Conservation (phyloP, 2,329 filamentous ascomycete species). For the Aspergillus udagawae region DNA sequence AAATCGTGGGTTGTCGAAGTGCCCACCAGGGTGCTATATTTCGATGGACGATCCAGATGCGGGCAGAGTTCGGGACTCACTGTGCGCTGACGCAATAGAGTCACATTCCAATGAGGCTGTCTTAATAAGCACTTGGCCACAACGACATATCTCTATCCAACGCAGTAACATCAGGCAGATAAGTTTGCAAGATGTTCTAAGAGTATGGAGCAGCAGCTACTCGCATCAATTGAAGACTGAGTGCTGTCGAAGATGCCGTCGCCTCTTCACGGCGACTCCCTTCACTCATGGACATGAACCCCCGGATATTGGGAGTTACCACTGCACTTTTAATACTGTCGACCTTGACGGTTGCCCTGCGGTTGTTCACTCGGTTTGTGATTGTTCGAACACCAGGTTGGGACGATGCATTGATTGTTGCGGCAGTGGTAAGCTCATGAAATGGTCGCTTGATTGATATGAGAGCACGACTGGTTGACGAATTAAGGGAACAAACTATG, state of each 20-base stretch:
- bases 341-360: constrained; percentile 15
- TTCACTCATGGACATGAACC: constrained; percentile 13
- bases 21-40: too few relatives aligned
- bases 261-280: neutral
- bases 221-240: neutral
- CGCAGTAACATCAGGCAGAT: neutral
- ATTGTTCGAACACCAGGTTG: constrained; percentile 22
- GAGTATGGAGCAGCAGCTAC: neutral
- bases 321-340: constrained; percentile 19
- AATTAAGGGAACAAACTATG: neutral
- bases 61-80: neutral
- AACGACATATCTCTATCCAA: neutral
- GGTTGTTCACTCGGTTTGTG: constrained; percentile 21
- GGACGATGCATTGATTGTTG: constrained; percentile 24
- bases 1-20: neutral
- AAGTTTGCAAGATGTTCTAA: neutral
- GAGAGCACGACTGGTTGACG: constrained; percentile 3
- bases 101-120: neutral
- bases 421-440: constrained; percentile 16
- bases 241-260: neutral
- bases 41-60: neutral
- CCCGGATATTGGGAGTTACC: constrained; percentile 14
- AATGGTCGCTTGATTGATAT: neutral
- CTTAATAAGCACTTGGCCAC: neutral
- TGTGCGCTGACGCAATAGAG: neutral